Evolutionary conservation across 2,329 filamentous ascomycete species (phyloP).

Genomic region (Albophoma yamanashiensis): DNA sequence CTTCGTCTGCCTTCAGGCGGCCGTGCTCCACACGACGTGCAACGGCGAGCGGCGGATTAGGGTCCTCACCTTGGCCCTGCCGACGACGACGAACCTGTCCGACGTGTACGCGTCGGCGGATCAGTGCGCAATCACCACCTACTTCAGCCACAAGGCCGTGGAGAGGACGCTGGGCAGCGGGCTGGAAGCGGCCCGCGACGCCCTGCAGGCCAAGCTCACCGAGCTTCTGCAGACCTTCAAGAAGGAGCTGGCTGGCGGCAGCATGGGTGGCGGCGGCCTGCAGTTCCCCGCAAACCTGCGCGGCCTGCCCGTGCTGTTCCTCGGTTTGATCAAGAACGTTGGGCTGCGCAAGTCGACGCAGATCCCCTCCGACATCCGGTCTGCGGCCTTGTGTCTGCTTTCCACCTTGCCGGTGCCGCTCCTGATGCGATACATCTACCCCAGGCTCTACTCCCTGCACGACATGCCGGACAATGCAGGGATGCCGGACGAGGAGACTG

Average conservation of each 20-base stretch:
- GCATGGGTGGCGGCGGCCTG: slow-evolving; percentile 86
- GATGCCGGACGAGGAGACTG: slow-evolving; percentile 72
- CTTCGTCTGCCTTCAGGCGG: slow-evolving; percentile 85
- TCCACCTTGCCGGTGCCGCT: slow-evolving; percentile 87
- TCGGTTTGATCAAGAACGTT: slow-evolving; percentile 93
- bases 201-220: slow-evolving; percentile 80
- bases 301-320: slow-evolving; percentile 78
- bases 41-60: slow-evolving; percentile 93
- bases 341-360: slow-evolving; percentile 86
- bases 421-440: slow-evolving; percentile 87
- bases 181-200: slow-evolving; percentile 82
- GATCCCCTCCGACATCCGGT: slow-evolving; percentile 87
- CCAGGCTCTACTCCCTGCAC: slow-evolving; percentile 74
- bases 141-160: slow-evolving; percentile 96
- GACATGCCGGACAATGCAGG: slow-evolving; percentile 96
- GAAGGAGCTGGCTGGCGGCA: slow-evolving; percentile 91
- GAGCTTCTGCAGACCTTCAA: slow-evolving; percentile 92
- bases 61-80: slow-evolving; percentile 85
- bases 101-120: slow-evolving; percentile 93
- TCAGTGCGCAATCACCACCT: slow-evolving; percentile 84
- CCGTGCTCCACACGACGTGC: slow-evolving; percentile 93
- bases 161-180: slow-evolving; percentile 79
- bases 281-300: slow-evolving; percentile 92
- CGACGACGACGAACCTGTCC: slow-evolving; percentile 81
- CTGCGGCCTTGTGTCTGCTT: slow-evolving; percentile 84